Base-by-base conservation (phyloP, 2,329 filamentous ascomycete genomes). In the Hypoxylon sp. region DNA sequence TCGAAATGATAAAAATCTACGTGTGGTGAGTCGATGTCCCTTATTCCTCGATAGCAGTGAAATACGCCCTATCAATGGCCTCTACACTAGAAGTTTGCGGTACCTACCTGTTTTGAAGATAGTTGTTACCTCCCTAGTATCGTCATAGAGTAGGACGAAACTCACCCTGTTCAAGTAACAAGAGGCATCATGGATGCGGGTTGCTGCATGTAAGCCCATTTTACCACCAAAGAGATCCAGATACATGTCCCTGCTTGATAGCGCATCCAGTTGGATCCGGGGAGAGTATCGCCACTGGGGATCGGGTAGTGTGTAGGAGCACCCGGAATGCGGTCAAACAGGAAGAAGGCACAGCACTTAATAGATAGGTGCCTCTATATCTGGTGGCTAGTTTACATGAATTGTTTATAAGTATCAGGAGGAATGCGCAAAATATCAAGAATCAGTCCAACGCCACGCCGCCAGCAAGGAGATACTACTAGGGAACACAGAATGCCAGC, bases 1-100 rank as follows among this genome's bases (percentile, higher is more conserved):
- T 7, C 35, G 6, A 13, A 32, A 46, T 6, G 15, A 19, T 15
- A 35, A 35, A 31, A 19, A 31, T 19, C 6, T 27, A 27, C 24
- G 24, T 27, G 24, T 27, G 24, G 24, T 27, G 5, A 27, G 24
- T 27, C 24, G 24, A 27, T 27, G 24, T 27, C 24, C 24, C 24
- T 27, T 60, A 10, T 48, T 27, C 32, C 29, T 5, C 27, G 42
- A 24, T 15, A 27, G 35, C 35, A 5, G n/a, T 15, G 13, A 21
- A 6, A 19, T 37, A 11, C n/a, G 0, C 42, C 32, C 27, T 17
- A 15, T n/a, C 27, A 60, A 52, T 37, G 32, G 31, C 39, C 31
- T 19, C 53, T 47, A 39, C 37, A 7, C 29, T 17, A 17, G 52
- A 11, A 13, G 51, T 65, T 8, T 65, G 29, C 29, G 56, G 32